phyloP scores from a whole-genome alignment of 768 basidiomycete genomes.

The Russula abietina region DNA sequence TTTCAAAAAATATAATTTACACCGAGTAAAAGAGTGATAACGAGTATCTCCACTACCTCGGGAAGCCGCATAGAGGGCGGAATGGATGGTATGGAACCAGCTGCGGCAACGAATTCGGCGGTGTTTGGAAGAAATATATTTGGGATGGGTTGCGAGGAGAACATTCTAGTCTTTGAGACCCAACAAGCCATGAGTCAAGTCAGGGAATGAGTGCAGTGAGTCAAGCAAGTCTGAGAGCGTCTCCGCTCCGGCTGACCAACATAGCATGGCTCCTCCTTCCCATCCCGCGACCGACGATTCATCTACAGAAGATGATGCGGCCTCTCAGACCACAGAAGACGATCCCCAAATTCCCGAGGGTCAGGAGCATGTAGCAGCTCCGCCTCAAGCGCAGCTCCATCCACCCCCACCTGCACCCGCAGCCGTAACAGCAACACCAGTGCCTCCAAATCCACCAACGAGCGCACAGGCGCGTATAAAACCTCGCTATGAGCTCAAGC shows the following conservation, averaged over 20 bases:
- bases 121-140: slow-evolving; percentile 5
- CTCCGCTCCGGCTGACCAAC: too few species aligned
- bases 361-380: slow-evolving; percentile 40
- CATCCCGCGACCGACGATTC: slow-evolving; percentile 34
- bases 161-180: neutral
- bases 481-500: slow-evolving; percentile 65
- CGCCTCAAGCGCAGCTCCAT: slow-evolving; percentile 36
- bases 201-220: neutral
- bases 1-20: slow-evolving; percentile 2
- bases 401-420: slow-evolving; percentile 26
- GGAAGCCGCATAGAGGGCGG: slow-evolving; percentile 24
- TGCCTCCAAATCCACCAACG: slow-evolving; percentile 11
- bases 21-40: neutral
- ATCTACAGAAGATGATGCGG: slow-evolving; percentile 53
- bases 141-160: neutral
- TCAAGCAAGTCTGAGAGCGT: too few species aligned
- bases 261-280: neutral
- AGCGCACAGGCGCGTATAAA: slow-evolving; percentile 33
- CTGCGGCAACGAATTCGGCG: slow-evolving; percentile 26
- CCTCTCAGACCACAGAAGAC: slow-evolving; percentile 81
- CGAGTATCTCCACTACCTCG: slow-evolving; percentile 18
- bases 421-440: slow-evolving; percentile 14
- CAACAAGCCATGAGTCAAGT: neutral
- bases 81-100: slow-evolving; percentile 15
- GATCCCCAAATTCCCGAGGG: slow-evolving; percentile 71